Evolutionary conservation across 2,329 filamentous ascomycete genomes (phyloP).

Genomic region (Stachybotrys elegans): DNA sequence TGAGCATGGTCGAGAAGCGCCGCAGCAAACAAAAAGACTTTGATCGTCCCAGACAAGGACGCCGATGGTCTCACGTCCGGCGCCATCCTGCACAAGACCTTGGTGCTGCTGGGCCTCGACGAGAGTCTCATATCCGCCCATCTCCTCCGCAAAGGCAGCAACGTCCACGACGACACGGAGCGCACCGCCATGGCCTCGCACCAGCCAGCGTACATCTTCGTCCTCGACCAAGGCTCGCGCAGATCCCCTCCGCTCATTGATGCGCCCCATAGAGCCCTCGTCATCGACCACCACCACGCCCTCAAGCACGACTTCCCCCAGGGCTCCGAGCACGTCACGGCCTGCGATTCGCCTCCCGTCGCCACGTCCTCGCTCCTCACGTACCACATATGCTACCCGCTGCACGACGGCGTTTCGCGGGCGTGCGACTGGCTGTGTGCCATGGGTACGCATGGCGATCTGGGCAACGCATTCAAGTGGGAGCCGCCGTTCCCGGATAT

Average conservation of each 20-base stretch:
- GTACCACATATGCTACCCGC: constrained; percentile 54
- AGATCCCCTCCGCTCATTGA: constrained; percentile 49
- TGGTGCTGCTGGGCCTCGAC: constrained; percentile 53
- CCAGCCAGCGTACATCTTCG: constrained; percentile 53
- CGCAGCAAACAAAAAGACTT: constrained; percentile 39
- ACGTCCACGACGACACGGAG: constrained; percentile 50
- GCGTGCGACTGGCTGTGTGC: constrained; percentile 57
- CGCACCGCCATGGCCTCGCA: constrained; percentile 43
- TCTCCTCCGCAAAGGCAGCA: constrained; percentile 54
- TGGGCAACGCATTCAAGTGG: constrained; percentile 63
- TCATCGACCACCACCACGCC: constrained; percentile 64
- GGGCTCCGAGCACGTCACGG: constrained; percentile 50
- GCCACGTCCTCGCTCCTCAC: constrained; percentile 60
- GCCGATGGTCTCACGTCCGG: constrained; percentile 63
- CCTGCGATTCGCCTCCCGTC: constrained; percentile 60
- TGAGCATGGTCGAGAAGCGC: constrained; percentile 33
- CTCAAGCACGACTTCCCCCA: constrained; percentile 50
- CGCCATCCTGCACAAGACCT: constrained; percentile 55
- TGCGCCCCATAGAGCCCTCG: constrained; percentile 41
- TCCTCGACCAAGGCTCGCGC: constrained; percentile 61
- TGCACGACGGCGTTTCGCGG: constrained; percentile 44
- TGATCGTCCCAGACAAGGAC: constrained; percentile 66
- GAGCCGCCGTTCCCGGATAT: constrained; percentile 62
- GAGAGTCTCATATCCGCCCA: constrained; percentile 50
- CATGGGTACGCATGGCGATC: constrained; percentile 62